Conservation (phyloP, 345 rosid species). For the Odontarrhena argentea region DNA sequence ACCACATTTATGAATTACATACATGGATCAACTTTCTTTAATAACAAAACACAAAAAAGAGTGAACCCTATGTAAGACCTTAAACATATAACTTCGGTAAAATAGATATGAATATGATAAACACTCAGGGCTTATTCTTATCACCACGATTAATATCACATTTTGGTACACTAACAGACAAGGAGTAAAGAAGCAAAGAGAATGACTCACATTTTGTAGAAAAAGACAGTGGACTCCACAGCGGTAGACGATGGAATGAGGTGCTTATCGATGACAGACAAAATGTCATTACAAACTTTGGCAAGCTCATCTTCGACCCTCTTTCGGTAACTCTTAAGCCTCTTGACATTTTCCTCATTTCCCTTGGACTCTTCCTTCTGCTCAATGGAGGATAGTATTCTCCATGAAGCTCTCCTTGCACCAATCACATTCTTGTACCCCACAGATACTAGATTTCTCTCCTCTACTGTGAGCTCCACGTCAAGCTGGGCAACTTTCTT, state of each 20-base stretch:
- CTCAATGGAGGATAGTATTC: constrained; percentile 66
- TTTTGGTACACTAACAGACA: background rate
- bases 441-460: constrained; percentile 67
- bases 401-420: constrained; percentile 66
- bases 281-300: constrained; percentile 50
- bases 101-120: background rate
- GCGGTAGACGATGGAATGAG: constrained; percentile 50
- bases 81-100: background rate
- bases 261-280: constrained; percentile 51
- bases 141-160: background rate
- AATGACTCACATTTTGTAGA: constrained; percentile 54
- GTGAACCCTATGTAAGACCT: background rate
- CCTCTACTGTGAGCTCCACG: constrained; percentile 58
- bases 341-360: constrained; percentile 49
- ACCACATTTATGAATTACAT: background rate
- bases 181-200: background rate
- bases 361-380: constrained; percentile 68
- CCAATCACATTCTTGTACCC: constrained; percentile 77
- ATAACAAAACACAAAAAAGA: constrained; percentile 16
- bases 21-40: background rate
- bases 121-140: background rate
- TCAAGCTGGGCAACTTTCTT: constrained; percentile 61
- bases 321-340: constrained; percentile 53
- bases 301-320: constrained; percentile 53
- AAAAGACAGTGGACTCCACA: constrained; percentile 55